Base-by-base conservation (phyloP, 1,284 basidiomycete species). In the Tilletia caries region DNA sequence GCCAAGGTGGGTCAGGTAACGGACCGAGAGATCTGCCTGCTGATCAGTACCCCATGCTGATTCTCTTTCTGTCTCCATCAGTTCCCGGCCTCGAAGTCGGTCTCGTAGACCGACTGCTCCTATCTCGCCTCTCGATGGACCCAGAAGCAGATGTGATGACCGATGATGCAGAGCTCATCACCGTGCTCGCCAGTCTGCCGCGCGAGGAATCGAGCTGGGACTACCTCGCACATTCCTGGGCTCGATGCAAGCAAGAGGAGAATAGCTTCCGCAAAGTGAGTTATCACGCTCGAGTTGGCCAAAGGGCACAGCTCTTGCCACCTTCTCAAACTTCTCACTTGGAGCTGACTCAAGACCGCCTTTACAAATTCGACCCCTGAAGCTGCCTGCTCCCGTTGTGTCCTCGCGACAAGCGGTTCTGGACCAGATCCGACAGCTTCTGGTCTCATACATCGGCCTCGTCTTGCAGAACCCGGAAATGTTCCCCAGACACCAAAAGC, bases 161-260 rank as follows among this genome's bases (percentile, higher is more conserved):
- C 37, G 91, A 93, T 78, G 93, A 96, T 79, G 84, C 91, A 3
- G 92, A 95, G 64, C 90, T 89, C 76, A 84, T 91, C 20, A 87
- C 89, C 0, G 89, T 94, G 3, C 84, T 95, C 6, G 90, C 91
- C 1, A 91, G 91, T 29, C 85, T 96, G 29, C 92, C 92, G 2
- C 79, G 88, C 15, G 85, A 89, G 66, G 89, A 94, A 84, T 95
- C 94, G 0, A 88, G 89, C 0, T 95, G 95, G 75, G 93, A 97
- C 79, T 98, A 95, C 81, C 87, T 98, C 27, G 87, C 93, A 0
- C 90, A 90, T 25, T 91, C 91, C 78, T 99, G 95, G 95, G 93
- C 92, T 83, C 67, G 66, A n/a, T 71, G 75, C 32, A 72, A 72
- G 41, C 64, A 65, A 20, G 72, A 78, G 37, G 76, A 82, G 66